These are phyloP conservation scores for Lentinula sp. DNA, from an alignment of 768 basidiomycete species.

Conservation along the genomic window DNA sequence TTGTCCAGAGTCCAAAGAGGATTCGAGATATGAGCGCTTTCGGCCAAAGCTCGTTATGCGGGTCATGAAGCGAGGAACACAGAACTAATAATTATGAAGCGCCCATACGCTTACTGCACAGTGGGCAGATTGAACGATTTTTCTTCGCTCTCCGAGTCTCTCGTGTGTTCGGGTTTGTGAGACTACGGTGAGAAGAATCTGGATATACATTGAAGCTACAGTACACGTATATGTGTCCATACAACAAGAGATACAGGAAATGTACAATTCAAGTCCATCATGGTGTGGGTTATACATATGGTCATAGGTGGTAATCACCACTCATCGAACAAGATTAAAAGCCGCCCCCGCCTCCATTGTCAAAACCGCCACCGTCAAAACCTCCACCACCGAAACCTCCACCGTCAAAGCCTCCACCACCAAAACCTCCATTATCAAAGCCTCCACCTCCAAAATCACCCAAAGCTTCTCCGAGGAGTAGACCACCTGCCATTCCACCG, in stretches of 20 bases:
- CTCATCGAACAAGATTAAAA: neutral
- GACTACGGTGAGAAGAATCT: too few relatives aligned
- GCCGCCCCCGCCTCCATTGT: constrained; percentile 17
- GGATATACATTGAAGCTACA: too few relatives aligned
- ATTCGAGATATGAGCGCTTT: constrained; percentile 67
- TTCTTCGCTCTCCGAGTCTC: too few relatives aligned
- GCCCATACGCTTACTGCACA: constrained; percentile 13
- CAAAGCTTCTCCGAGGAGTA: constrained; percentile 25
- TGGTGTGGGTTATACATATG: too few relatives aligned
- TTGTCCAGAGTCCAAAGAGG: constrained; percentile 36
- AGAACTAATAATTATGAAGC: constrained; percentile 26
- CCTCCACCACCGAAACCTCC: constrained; percentile 20
- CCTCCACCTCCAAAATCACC: constrained; percentile 36
- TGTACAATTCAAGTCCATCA: neutral
- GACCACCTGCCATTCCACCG: constrained; percentile 43
- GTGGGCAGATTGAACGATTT: too few relatives aligned
- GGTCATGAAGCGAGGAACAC: constrained; percentile 44
- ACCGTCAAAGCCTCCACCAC: constrained; percentile 26
- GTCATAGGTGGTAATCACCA: too few relatives aligned
- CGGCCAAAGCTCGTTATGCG: constrained; percentile 69
- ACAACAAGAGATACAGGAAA: too few relatives aligned
- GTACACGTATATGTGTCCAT: too few relatives aligned
- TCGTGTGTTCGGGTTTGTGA: too few relatives aligned
- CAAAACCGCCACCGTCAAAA: constrained; percentile 21
- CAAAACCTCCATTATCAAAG: constrained; percentile 4